Evolutionary conservation across 2,329 filamentous ascomycete genomes (phyloP).

Genomic region (Tothia fuscella): DNA sequence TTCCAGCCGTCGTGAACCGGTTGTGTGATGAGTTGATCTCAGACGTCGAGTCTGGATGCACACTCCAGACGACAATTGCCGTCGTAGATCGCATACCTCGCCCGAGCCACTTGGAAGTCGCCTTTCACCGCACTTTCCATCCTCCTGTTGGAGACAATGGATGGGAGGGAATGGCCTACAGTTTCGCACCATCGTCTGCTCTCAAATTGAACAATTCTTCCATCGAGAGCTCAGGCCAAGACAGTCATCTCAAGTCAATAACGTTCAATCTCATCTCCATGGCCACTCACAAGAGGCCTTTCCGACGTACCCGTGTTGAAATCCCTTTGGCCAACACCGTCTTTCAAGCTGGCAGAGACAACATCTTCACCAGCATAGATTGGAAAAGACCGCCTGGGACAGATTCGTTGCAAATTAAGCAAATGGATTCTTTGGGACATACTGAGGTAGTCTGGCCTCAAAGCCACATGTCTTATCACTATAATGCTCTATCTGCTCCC

Average conservation of each 20-base stretch:
- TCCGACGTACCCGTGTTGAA: slow-evolving; percentile 32
- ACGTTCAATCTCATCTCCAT: not conserved
- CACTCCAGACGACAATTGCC: slow-evolving; percentile 12
- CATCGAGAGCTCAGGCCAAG: not conserved
- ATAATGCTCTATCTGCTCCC: slow-evolving; percentile 28
- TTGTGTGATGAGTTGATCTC: not conserved
- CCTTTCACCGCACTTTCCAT: too few species aligned
- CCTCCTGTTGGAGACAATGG: slow-evolving; percentile 14
- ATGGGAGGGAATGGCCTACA: slow-evolving; percentile 24
- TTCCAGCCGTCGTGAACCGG: not conserved
- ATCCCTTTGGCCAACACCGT: slow-evolving; percentile 66
- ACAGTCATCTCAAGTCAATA: not conserved
- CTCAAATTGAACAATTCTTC: not conserved
- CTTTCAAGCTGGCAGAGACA: slow-evolving; percentile 53
- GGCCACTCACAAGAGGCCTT: not conserved
- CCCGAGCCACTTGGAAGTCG: slow-evolving; percentile 13
- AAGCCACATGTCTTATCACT: too few species aligned
- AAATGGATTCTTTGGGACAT: too few species aligned
- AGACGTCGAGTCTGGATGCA: not conserved
- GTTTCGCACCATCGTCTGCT: slow-evolving; percentile 3
- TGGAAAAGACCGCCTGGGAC: too few species aligned
- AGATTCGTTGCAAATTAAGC: too few species aligned
- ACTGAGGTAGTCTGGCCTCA: too few species aligned
- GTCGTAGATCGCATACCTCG: slow-evolving; percentile 26
- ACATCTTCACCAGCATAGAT: too few species aligned